phyloP scores from a whole-genome alignment of 192 early-diverging fungal species.

The Podila minutissima region DNA sequence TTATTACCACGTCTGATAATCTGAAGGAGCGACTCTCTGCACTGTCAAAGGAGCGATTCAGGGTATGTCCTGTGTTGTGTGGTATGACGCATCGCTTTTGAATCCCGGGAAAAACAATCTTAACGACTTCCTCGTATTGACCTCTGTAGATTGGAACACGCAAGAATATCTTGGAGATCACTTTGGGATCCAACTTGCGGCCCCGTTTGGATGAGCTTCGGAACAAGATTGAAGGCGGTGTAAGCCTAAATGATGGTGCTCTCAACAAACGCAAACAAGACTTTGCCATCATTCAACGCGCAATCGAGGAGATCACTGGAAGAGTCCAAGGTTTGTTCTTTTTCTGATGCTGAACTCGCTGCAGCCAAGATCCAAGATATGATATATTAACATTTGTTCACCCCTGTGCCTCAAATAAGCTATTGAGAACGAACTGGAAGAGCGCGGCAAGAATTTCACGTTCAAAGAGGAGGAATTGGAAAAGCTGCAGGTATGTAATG shows the following conservation, averaged over 20 bases:
- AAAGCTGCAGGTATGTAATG: conserved; percentile 33
- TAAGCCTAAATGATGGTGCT: conserved; percentile 55
- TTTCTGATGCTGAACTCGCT: not conserved
- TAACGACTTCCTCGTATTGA: not conserved
- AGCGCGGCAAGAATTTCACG: conserved; percentile 9
- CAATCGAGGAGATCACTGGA: conserved; percentile 47
- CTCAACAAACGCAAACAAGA: conserved; percentile 46
- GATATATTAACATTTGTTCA: not conserved
- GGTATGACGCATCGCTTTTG: not conserved
- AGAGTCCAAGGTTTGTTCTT: conserved; percentile 44
- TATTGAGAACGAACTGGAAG: conserved; percentile 51
- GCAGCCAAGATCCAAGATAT: not conserved
- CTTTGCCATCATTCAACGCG: conserved; percentile 6
- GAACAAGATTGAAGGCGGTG: conserved; percentile 65
- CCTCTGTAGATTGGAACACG: conserved; percentile 70
- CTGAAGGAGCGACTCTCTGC: conserved; percentile 66
- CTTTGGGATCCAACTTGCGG: conserved; percentile 74
- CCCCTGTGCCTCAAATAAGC: conserved; percentile 32
- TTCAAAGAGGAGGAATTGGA: conserved; percentile 37
- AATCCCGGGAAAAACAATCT: too few relatives aligned
- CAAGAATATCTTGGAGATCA: conserved; percentile 78
- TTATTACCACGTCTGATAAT: conserved; percentile 62
- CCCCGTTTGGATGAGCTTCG: conserved; percentile 74
- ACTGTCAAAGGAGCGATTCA: conserved; percentile 61
- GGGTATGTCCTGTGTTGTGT: conserved; percentile 45